Evolutionary conservation across 208 protist genomes (phyloP).

Genomic region (Wallacemonas collosoma): DNA sequence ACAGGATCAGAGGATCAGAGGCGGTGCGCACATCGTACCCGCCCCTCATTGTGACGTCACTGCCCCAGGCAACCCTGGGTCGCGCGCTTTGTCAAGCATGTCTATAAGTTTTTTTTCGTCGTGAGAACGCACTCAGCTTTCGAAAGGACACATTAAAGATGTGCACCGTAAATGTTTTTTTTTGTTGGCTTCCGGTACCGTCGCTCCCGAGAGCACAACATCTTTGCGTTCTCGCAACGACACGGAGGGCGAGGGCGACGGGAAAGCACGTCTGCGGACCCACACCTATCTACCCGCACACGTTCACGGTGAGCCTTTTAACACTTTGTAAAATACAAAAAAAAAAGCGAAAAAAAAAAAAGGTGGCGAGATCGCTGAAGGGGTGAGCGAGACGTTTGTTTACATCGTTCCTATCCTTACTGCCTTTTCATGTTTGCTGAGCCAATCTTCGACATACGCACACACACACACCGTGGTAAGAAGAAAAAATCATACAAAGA

Average conservation of each 20-base stretch:
- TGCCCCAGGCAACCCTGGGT: too few species aligned
- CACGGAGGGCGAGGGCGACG: too few species aligned
- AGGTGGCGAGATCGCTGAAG: constrained; percentile 10
- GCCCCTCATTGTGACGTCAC: too few species aligned
- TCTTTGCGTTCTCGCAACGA: too few species aligned
- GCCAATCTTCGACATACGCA: too few species aligned
- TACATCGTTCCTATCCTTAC: too few species aligned
- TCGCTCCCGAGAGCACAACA: constrained; percentile 12
- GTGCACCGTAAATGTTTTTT: neutral
- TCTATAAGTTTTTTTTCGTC: neutral
- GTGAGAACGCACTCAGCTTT: neutral
- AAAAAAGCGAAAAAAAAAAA: constrained; percentile 10
- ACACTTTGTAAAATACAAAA: neutral
- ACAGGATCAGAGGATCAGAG: too few species aligned
- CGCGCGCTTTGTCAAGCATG: neutral
- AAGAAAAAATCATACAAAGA: too few species aligned
- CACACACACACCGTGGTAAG: too few species aligned
- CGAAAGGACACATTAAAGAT: neutral
- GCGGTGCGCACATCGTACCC: too few species aligned
- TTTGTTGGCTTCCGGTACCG: neutral
- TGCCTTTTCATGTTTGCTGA: too few species aligned
- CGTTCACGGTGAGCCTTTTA: neutral
- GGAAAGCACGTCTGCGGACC: too few species aligned
- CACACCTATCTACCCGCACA: neutral
- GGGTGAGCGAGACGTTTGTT: neutral